phyloP scores from a whole-genome alignment of 2,329 filamentous ascomycete genomes.

The Neopestalotiopsis sp. region DNA sequence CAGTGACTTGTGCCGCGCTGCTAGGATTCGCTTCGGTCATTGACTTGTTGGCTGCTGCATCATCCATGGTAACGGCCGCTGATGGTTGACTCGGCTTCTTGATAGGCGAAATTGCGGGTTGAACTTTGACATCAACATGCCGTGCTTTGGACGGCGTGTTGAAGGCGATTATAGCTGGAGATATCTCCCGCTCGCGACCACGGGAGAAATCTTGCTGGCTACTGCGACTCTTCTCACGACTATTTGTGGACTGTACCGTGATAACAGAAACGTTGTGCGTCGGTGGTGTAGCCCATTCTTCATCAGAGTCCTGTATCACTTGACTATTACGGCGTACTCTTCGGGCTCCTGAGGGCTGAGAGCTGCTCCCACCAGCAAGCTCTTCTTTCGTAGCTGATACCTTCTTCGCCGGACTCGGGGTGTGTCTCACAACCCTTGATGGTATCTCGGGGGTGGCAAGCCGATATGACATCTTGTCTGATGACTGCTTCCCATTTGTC shows the following conservation, averaged over 20 bases:
- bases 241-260: slow-evolving; percentile 29
- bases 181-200: slow-evolving; percentile 23
- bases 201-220: slow-evolving; percentile 24
- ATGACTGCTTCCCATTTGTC: slow-evolving; percentile 27
- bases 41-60: not conserved
- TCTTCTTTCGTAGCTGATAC: slow-evolving; percentile 26
- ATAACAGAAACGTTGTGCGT: slow-evolving; percentile 40
- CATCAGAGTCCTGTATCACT: slow-evolving; percentile 63
- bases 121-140: slow-evolving; percentile 22
- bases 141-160: slow-evolving; percentile 33
- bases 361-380: slow-evolving; percentile 23
- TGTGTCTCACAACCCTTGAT: slow-evolving; percentile 16
- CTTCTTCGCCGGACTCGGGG: slow-evolving; percentile 20
- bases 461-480: slow-evolving; percentile 31
- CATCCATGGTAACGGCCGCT: not conserved
- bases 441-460: slow-evolving; percentile 20
- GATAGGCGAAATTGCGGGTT: slow-evolving; percentile 27
- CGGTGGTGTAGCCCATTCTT: slow-evolving; percentile 55
- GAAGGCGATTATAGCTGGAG: slow-evolving; percentile 27
- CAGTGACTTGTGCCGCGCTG: slow-evolving; percentile 23
- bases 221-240: slow-evolving; percentile 9
- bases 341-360: slow-evolving; percentile 26
- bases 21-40: slow-evolving; percentile 17
- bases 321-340: slow-evolving; percentile 37
- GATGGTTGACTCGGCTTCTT: slow-evolving; percentile 18